Percentiles rank a stretch among this genome's conserved stretches.
Evolutionary conservation across 1,284 basidiomycete species (phyloP).

Genomic region (Schizopora paradoxa): DNA sequence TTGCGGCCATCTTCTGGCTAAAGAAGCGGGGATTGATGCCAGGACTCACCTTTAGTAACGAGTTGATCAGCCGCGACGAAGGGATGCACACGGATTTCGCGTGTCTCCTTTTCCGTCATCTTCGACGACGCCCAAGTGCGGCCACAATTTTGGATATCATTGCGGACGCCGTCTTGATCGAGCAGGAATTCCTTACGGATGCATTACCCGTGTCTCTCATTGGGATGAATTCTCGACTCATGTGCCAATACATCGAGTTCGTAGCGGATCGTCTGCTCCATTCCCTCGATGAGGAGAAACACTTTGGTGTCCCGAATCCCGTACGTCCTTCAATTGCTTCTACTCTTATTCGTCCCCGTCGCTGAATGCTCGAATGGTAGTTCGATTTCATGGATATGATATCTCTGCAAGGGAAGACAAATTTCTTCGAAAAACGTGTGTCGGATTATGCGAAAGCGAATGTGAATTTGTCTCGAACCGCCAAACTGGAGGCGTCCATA

Average conservation of each 20-base stretch:
- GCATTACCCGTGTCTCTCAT: conserved; percentile 70
- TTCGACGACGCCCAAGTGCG: conserved; percentile 21
- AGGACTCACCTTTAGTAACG: conserved; percentile 94
- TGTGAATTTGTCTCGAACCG: not conserved
- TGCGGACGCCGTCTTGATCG: conserved; percentile 78
- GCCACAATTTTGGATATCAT: conserved; percentile 52
- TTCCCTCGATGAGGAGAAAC: conserved; percentile 77
- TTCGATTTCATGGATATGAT: conserved; percentile 5
- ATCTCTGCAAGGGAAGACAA: not conserved
- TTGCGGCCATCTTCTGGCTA: conserved; percentile 95
- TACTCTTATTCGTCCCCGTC: conserved; percentile 1
- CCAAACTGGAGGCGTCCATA: no score
- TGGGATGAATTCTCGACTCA: conserved; percentile 81
- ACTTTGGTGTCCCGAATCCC: conserved; percentile 75
- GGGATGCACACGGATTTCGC: conserved; percentile 98
- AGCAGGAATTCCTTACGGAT: conserved; percentile 83
- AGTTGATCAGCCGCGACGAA: conserved; percentile 95
- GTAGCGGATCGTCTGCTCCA: conserved; percentile 91
- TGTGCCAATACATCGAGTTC: conserved; percentile 96
- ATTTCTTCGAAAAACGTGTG: conserved; percentile 1
- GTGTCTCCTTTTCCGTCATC: conserved; percentile 73
- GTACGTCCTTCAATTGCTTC: conserved; percentile 33
- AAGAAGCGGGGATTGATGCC: conserved; percentile 99
- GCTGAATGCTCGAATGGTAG: no score
- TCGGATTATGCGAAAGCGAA: not conserved